A percentile compares a stretch with the other conserved stretches of the same genome.
phyloP scores from a whole-genome alignment of 1,284 basidiomycete species.

The Heterobasidion annosum region DNA sequence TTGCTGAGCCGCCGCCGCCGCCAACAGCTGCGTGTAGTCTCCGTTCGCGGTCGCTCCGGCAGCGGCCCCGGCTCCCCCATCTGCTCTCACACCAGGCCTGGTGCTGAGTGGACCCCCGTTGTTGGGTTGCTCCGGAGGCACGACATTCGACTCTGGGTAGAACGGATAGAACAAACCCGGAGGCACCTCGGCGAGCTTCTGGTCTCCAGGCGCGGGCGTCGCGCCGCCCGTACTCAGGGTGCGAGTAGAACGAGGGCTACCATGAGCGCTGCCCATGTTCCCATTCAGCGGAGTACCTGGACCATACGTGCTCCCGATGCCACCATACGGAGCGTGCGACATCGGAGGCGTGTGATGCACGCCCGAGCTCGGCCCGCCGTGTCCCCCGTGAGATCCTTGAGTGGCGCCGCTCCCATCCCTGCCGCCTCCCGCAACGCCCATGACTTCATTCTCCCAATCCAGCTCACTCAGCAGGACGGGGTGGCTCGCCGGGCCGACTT shows the following conservation, averaged over 20 bases:
- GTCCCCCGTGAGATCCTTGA: background rate
- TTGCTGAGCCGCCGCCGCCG: conserved; percentile 39
- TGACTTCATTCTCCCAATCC: conserved; percentile 55
- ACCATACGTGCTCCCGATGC: background rate
- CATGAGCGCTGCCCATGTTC: conserved; percentile 7
- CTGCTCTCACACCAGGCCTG: conserved; percentile 1
- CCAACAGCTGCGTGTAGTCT: conserved; percentile 47
- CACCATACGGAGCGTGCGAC: background rate
- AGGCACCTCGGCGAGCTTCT: conserved; percentile 49
- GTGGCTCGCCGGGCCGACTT: conserved; percentile 45
- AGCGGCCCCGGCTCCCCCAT: background rate
- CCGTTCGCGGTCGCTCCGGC: conserved; percentile 14
- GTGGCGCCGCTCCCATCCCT: background rate
- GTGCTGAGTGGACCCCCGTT: conserved; percentile 3
- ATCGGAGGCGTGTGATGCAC: background rate
- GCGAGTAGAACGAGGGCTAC: conserved; percentile 7
- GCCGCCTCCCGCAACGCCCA: conserved; percentile 10
- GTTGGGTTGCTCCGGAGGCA: conserved; percentile 5
- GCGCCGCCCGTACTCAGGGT: conserved; percentile 2
- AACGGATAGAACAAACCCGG: conserved; percentile 66
- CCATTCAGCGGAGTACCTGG: conserved; percentile 3
- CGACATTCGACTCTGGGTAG: conserved; percentile 41
- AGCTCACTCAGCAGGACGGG: conserved; percentile 56
- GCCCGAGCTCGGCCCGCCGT: background rate
- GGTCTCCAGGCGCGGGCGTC: conserved; percentile 13